Conservation (phyloP, 2,329 filamentous ascomycete genomes). For the Fusarium decemcellulare region DNA sequence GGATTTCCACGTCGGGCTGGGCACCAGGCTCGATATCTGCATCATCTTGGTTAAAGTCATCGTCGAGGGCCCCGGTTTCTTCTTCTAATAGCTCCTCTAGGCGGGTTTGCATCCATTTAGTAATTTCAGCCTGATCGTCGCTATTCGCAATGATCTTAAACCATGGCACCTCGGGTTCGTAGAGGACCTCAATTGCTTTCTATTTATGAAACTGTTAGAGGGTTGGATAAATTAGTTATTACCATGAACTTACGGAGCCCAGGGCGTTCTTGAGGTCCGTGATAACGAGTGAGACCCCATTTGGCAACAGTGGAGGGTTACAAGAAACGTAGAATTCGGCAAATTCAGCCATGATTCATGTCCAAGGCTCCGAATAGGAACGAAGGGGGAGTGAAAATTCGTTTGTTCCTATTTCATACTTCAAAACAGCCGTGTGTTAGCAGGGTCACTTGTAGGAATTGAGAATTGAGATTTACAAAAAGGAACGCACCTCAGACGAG, state of each 20-base stretch:
- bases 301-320: constrained; percentile 52
- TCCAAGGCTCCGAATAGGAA: too few relatives aligned
- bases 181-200: constrained; percentile 51
- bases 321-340: constrained; percentile 53
- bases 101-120: constrained; percentile 32
- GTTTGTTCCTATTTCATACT: neutral
- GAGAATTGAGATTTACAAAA: too few relatives aligned
- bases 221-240: neutral
- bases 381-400: too few relatives aligned
- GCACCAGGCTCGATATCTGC: neutral
- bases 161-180: constrained; percentile 54
- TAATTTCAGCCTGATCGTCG: constrained; percentile 27
- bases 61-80: constrained; percentile 32
- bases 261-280: constrained; percentile 16
- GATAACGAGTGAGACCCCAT: constrained; percentile 49
- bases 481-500: too few relatives aligned
- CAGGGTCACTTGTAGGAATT: too few relatives aligned
- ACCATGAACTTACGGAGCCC: constrained; percentile 24
- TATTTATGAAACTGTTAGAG: constrained; percentile 4
- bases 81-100: constrained; percentile 39
- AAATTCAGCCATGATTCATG: constrained; percentile 28
- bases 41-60: constrained; percentile 2
- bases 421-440: too few relatives aligned
- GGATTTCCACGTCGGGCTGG: constrained; percentile 38
- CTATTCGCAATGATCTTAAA: constrained; percentile 50